Evolutionary conservation across 1,139 yeast genomes (phyloP), one percentile per base, ranked within the genome.

Genomic region (Cylindricascospora bacillispora): DNA sequence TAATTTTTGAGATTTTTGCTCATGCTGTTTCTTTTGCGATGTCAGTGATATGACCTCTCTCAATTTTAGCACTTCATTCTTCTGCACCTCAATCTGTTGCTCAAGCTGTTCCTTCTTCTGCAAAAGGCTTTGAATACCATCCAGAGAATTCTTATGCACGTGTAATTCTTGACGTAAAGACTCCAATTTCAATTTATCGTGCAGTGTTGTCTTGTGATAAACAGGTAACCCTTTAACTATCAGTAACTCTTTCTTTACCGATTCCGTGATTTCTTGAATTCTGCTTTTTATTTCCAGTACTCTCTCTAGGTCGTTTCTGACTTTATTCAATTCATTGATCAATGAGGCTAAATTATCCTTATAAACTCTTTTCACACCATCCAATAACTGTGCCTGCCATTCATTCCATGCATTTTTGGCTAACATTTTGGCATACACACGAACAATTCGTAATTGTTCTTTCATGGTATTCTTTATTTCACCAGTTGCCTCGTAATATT

Each of bases 221-320:
- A 75, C 74, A 67, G 28, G 57, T 56, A 37, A 62, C 62, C 76
- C 76, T 67, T 1, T 67, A 58, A 32, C 50, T 55, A 38, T 26
- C 26, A 20, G 59, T 59, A 25, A 73, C 63, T 49, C 72, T 64
- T 32, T 59, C 55, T 35, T 70, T 56, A 25, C 70, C 52, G 40
- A 49, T 54, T 35, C 67, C 66, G 67, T 68, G 35, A 73, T 54
- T 13, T 60, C 43, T 24, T 60, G 63, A 30, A 72, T 58, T 26
- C 61, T 57, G 16, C 62, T 56, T 30, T 62, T 63, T 51, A 70
- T 55, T 5, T 49, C 47, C 25, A 57, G 52, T 27, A 60, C 60
- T 9, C 59, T 65, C 10, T 44, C 47, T 12, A 57, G 46, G 12
- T 53, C 49, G 1, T 56, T 42, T 3, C 43, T 35, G 12, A 51